Percentiles rank a stretch among this genome's conserved stretches.
These are phyloP conservation scores for Pestalotiopsis sp. DNA, from an alignment of 2,329 filamentous ascomycete species.

Conservation along the genomic window DNA sequence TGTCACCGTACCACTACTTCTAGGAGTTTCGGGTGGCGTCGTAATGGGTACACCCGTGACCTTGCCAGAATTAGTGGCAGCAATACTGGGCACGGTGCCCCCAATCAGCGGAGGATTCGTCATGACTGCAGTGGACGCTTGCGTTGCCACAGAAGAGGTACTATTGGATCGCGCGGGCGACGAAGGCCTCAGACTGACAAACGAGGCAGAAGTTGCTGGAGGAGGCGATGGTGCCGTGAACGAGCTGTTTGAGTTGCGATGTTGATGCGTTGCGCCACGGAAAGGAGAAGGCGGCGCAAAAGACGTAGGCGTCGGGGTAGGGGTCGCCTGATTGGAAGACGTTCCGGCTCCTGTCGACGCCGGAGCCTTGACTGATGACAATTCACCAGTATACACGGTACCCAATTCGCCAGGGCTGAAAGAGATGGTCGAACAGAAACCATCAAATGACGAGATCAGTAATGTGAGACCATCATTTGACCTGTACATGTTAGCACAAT, in stretches of 20 bases:
- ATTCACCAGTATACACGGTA: conserved; percentile 73
- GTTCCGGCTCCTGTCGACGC: conserved; percentile 39
- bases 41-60: conserved; percentile 71
- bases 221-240: conserved; percentile 61
- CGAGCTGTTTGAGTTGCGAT: conserved; percentile 61
- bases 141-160: conserved; percentile 76
- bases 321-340: conserved; percentile 66
- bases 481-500: conserved; percentile 44
- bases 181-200: conserved; percentile 67
- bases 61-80: conserved; percentile 71
- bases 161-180: conserved; percentile 88
- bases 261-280: conserved; percentile 51
- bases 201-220: conserved; percentile 50
- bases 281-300: conserved; percentile 66
- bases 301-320: conserved; percentile 65
- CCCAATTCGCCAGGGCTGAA: conserved; percentile 86
- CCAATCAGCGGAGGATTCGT: conserved; percentile 81
- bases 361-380: conserved; percentile 51
- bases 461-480: conserved; percentile 77
- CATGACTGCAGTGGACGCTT: conserved; percentile 57
- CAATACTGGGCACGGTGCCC: conserved; percentile 75
- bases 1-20: conserved; percentile 55
- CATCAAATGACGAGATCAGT: conserved; percentile 96
- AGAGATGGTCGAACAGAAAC: conserved; percentile 90
- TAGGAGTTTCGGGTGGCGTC: conserved; percentile 88